Percentiles rank a stretch among this genome's conserved stretches.
Evolutionary conservation across 2,329 filamentous ascomycete species (phyloP).

Genomic region (Colletotrichum abscissum): DNA sequence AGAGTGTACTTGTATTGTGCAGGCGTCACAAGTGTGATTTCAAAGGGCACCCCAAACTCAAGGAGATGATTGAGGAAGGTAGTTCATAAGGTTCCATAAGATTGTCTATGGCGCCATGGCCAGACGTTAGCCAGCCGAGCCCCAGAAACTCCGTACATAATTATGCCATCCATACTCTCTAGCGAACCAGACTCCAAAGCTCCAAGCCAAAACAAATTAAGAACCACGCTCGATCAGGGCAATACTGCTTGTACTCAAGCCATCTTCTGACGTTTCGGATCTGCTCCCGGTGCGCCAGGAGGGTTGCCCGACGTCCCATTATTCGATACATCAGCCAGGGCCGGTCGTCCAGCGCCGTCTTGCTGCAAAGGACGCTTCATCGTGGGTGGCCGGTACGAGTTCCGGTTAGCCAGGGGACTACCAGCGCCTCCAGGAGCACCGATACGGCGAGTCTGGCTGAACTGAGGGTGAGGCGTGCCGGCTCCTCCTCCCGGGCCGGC

Average conservation of each 20-base stretch:
- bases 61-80: not conserved
- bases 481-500: not conserved
- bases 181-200: slow-evolving; percentile 18
- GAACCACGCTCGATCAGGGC: not conserved
- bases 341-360: slow-evolving; percentile 49
- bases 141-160: slow-evolving; percentile 1
- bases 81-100: not conserved
- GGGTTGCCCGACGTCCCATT: slow-evolving; percentile 49
- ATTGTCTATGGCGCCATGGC: not conserved
- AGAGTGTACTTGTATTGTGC: not conserved
- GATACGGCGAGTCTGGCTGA: slow-evolving; percentile 67
- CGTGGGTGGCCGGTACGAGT: slow-evolving; percentile 69
- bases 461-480: slow-evolving; percentile 62
- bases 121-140: not conserved
- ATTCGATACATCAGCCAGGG: slow-evolving; percentile 62
- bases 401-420: slow-evolving; percentile 69
- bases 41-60: not conserved
- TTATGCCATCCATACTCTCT: not conserved
- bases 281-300: slow-evolving; percentile 45
- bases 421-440: slow-evolving; percentile 65
- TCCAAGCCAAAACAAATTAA: not conserved
- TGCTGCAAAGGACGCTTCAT: slow-evolving; percentile 51
- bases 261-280: slow-evolving; percentile 65
- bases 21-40: not conserved
- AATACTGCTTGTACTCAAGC: slow-evolving; percentile 37